Evolutionary conservation across 768 basidiomycete genomes (phyloP).

Genomic region (Tephrocybe sp.): DNA sequence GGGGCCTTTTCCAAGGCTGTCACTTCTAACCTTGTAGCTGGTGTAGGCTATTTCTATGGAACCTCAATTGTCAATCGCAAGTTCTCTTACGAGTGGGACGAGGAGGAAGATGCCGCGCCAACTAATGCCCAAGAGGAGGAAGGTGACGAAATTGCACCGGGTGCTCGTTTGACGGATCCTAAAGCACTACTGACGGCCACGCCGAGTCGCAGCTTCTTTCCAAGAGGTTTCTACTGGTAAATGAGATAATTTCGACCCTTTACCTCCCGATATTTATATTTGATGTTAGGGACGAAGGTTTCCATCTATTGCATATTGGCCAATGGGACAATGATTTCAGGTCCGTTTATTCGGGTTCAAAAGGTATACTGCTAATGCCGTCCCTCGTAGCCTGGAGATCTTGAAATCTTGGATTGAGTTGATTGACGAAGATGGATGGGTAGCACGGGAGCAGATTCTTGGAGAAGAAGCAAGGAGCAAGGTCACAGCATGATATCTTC

Average conservation of each 20-base stretch:
- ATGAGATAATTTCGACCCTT: neutral
- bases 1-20: conserved; percentile 81
- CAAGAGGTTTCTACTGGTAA: conserved; percentile 95
- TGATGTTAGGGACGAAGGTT: conserved; percentile 85
- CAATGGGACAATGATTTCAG: conserved; percentile 91
- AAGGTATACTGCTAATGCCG: neutral
- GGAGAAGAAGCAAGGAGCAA: conserved; percentile 96
- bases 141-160: conserved; percentile 38
- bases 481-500: conserved; percentile 33
- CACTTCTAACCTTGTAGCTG: conserved; percentile 88
- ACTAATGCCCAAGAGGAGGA: conserved; percentile 34
- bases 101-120: conserved; percentile 41
- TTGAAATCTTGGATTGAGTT: conserved; percentile 86
- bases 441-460: conserved; percentile 93
- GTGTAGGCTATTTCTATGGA: conserved; percentile 94
- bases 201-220: conserved; percentile 95
- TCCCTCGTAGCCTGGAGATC: conserved; percentile 69
- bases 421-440: conserved; percentile 94
- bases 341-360: conserved; percentile 25
- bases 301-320: conserved; percentile 89
- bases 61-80: conserved; percentile 81
- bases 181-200: conserved; percentile 84
- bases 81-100: conserved; percentile 91
- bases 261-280: conserved; percentile 13
- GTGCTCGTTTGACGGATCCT: conserved; percentile 71